Percentiles rank a stretch among this genome's conserved stretches.
Evolutionary conservation across 768 basidiomycete genomes (phyloP).

Genomic region (Hericium rajendrae): DNA sequence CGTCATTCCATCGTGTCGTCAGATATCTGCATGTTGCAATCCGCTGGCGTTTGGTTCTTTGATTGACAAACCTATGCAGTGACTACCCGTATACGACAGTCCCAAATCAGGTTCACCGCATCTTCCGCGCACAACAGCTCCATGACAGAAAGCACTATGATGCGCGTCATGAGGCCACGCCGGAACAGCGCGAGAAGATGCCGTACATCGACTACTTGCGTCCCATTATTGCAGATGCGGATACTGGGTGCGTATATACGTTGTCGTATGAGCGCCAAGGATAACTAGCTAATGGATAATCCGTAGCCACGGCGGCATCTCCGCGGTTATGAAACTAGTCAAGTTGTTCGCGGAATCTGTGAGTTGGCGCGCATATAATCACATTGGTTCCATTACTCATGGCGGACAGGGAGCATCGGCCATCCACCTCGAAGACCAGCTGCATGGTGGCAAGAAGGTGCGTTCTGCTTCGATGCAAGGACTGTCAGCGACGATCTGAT

Average conservation of each 20-base stretch:
- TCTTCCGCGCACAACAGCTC: constrained; percentile 85
- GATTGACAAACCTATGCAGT: constrained; percentile 26
- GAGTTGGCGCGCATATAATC: constrained; percentile 13
- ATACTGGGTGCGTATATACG: constrained; percentile 65
- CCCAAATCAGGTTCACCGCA: constrained; percentile 87
- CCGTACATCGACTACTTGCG: constrained; percentile 81
- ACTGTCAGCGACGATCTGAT: not conserved
- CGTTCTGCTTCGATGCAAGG: not conserved
- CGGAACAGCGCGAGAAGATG: constrained; percentile 57
- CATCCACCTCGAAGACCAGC: constrained; percentile 89
- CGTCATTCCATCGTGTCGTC: not conserved
- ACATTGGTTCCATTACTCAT: not conserved
- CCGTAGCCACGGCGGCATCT: constrained; percentile 83
- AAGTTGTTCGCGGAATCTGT: constrained; percentile 94
- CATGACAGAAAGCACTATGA: constrained; percentile 93
- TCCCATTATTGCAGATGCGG: constrained; percentile 91
- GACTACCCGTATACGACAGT: constrained; percentile 97
- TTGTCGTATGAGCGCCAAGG: constrained; percentile 1
- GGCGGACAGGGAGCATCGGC: constrained; percentile 69
- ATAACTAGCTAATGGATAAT: not conserved
- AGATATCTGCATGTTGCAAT: not conserved
- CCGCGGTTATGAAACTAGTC: constrained; percentile 87
- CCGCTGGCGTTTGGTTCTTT: not conserved
- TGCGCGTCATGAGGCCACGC: constrained; percentile 59
- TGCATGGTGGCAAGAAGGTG: constrained; percentile 90